Evolutionary conservation across 2,329 filamentous ascomycete genomes (phyloP).

Genomic region (Domatiomyces catenatus): DNA sequence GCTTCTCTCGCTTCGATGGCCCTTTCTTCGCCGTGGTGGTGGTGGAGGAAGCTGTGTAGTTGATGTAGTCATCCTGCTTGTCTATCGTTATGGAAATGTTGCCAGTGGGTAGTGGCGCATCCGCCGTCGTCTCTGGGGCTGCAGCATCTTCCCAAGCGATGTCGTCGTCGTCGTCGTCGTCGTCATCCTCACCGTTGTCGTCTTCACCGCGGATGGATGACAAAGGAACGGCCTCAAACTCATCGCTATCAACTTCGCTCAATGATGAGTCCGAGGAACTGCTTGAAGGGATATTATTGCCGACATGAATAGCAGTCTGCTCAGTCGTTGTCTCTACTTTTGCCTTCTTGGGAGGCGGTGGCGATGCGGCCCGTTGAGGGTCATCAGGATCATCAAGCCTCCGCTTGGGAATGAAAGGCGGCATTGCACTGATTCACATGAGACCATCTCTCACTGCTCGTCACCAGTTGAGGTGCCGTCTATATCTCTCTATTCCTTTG

Average conservation of each 20-base stretch:
- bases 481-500: background rate
- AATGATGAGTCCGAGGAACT: constrained; percentile 22
- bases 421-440: constrained; percentile 21
- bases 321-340: constrained; percentile 2
- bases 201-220: constrained; percentile 21
- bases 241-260: constrained; percentile 32
- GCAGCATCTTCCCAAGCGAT: constrained; percentile 46
- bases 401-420: constrained; percentile 32
- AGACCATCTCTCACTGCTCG: background rate
- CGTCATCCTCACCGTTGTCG: constrained; percentile 30
- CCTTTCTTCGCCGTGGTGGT: constrained; percentile 51
- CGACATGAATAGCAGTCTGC: background rate
- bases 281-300: background rate
- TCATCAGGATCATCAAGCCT: constrained; percentile 23
- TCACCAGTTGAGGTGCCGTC: background rate
- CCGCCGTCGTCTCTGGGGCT: constrained; percentile 25
- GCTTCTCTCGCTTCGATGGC: constrained; percentile 67
- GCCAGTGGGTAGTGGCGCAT: constrained; percentile 38
- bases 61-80: constrained; percentile 34
- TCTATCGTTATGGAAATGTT: constrained; percentile 61
- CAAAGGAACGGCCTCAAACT: constrained; percentile 39
- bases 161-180: constrained; percentile 46
- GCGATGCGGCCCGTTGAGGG: constrained; percentile 14
- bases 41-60: constrained; percentile 42
- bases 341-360: constrained; percentile 17